Percentiles rank a stretch among this genome's conserved stretches.
Conservation (phyloP, 2,329 filamentous ascomycete genomes). For the Trichoderma harzianum region DNA sequence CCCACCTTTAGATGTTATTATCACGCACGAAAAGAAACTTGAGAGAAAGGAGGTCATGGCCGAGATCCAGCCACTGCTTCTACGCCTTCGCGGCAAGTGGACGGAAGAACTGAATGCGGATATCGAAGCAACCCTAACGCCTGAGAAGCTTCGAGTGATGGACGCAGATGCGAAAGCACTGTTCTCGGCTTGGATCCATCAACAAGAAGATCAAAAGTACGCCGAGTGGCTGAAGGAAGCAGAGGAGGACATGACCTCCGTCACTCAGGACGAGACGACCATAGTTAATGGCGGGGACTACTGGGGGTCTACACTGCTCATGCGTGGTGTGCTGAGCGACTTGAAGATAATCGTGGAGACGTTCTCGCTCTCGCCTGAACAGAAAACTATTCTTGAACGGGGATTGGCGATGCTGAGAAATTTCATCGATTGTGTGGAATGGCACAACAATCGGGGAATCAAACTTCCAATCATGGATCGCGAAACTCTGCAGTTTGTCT, state of each 20-base stretch:
- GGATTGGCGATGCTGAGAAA: fast-evolving
- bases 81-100: neutral
- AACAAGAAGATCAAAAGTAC: neutral
- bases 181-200: neutral
- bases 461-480: neutral
- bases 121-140: neutral
- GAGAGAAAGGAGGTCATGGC: neutral
- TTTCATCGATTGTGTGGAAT: neutral
- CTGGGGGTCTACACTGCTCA: neutral
- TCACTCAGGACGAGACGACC: fast-evolving
- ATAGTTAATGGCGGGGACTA: neutral
- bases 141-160: neutral
- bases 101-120: neutral
- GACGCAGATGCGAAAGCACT: neutral
- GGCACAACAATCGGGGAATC: neutral
- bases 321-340: too few relatives aligned
- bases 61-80: neutral
- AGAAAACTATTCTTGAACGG: neutral
- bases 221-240: neutral
- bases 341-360: too few relatives aligned
- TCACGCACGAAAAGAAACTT: neutral
- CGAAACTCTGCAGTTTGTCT: neutral
- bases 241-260: neutral
- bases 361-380: fast-evolving
- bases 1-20: fast-evolving